Conservation (phyloP, 2,329 filamentous ascomycete genomes). For the Xylariaceae sp. region DNA sequence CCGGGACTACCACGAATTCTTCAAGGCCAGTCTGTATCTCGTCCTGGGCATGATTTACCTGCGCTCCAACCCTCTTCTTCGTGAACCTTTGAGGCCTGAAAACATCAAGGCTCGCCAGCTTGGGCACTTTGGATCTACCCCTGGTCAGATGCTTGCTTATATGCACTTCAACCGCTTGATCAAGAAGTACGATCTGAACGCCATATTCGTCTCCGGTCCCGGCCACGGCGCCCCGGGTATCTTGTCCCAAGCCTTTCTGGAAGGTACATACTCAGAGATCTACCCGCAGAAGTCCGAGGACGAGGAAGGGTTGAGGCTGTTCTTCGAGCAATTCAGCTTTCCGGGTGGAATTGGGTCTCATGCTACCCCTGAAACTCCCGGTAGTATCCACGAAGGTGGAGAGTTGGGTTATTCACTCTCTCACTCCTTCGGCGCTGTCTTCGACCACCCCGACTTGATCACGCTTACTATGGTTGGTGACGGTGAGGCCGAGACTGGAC, state of each 20-base stretch:
- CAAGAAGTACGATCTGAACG: conserved; percentile 71
- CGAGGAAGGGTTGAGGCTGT: conserved; percentile 62
- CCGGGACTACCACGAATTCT: conserved; percentile 65
- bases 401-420: conserved; percentile 78
- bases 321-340: conserved; percentile 82
- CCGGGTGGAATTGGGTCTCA: conserved; percentile 74
- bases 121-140: conserved; percentile 74
- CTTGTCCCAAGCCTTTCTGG: conserved; percentile 70
- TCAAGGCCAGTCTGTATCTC: conserved; percentile 69
- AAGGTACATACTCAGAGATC: conserved; percentile 71
- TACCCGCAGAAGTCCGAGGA: conserved; percentile 70
- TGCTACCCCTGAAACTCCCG: conserved; percentile 73
- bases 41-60: conserved; percentile 78
- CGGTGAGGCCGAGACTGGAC: conserved; percentile 76
- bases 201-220: conserved; percentile 69
- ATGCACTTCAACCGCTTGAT: conserved; percentile 79
- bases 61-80: conserved; percentile 65
- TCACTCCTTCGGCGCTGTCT: conserved; percentile 72
- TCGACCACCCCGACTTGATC: conserved; percentile 69
- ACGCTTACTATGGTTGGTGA: conserved; percentile 74
- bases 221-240: conserved; percentile 74
- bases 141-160: conserved; percentile 76
- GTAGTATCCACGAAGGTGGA: conserved; percentile 71
- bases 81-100: conserved; percentile 60
- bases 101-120: conserved; percentile 70